phyloP scores from a whole-genome alignment of 1,284 basidiomycete species.

The Rhizoctonia solani region DNA sequence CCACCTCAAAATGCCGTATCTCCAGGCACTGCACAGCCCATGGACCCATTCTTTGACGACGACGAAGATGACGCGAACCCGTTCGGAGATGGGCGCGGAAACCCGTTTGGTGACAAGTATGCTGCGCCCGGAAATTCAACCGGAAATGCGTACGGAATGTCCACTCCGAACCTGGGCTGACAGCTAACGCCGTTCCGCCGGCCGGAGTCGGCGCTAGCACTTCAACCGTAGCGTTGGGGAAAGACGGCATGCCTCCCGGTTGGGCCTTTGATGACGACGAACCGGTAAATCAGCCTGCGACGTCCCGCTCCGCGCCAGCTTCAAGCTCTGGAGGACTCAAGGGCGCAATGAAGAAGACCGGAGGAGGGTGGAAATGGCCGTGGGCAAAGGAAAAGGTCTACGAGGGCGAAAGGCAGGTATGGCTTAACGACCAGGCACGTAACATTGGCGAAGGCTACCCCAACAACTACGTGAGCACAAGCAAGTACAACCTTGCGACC shows the following conservation, averaged over 20 bases:
- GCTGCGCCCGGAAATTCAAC: slow-evolving; percentile 3
- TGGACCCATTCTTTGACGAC: slow-evolving; percentile 40
- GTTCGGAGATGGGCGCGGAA: slow-evolving; percentile 30
- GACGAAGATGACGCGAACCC: slow-evolving; percentile 37
- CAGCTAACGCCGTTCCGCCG: slow-evolving; percentile 36
- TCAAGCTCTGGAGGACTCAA: slow-evolving; percentile 11
- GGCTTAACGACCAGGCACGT: slow-evolving; percentile 66
- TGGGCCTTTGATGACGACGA: slow-evolving; percentile 40
- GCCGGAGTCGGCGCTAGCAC: slow-evolving; percentile 34
- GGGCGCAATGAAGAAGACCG: slow-evolving; percentile 23
- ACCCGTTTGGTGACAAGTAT: slow-evolving; percentile 29
- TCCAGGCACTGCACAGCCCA: slow-evolving; percentile 29
- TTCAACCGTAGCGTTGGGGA: slow-evolving; percentile 31
- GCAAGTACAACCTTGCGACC: slow-evolving; percentile 90
- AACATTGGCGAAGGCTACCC: slow-evolving; percentile 68
- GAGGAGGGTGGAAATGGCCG: slow-evolving; percentile 65
- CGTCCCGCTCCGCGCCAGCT: slow-evolving; percentile 4
- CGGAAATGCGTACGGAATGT: slow-evolving; percentile 31
- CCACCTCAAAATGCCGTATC: slow-evolving; percentile 33
- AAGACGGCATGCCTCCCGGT: slow-evolving; percentile 29
- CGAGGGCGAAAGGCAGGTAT: slow-evolving; percentile 69
- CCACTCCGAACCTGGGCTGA: slow-evolving; percentile 36
- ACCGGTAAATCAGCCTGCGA: slow-evolving; percentile 26
- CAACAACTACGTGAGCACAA: slow-evolving; percentile 89
- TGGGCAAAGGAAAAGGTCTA: slow-evolving; percentile 67